These are phyloP conservation scores for Beauveria caledonica DNA, from an alignment of 2,329 filamentous ascomycete species.

Conservation along the genomic window DNA sequence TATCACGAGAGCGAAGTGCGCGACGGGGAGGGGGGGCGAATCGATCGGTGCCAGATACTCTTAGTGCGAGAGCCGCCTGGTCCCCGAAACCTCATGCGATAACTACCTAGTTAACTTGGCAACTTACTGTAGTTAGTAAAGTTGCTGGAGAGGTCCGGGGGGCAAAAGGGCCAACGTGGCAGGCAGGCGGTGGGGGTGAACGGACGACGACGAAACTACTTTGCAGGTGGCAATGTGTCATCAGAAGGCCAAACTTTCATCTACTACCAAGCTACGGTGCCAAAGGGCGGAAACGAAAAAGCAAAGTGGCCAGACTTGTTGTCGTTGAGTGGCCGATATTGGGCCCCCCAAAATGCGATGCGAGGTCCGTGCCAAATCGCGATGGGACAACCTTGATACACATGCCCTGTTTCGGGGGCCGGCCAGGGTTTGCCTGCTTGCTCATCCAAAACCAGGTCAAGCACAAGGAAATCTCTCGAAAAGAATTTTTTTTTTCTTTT, in stretches of 20 bases:
- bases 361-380: conserved; percentile 4
- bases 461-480: too few species aligned
- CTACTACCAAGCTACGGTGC: too few species aligned
- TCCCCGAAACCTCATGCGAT: neutral
- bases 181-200: neutral
- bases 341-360: neutral
- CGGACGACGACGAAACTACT: neutral
- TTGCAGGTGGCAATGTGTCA: neutral
- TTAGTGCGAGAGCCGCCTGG: neutral
- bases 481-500: too few species aligned
- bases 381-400: neutral
- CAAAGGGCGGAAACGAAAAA: too few species aligned
- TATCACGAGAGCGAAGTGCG: neutral
- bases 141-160: too few species aligned
- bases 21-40: neutral
- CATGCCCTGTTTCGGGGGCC: neutral
- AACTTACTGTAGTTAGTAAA: too few species aligned
- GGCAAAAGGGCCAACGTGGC: neutral
- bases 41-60: neutral
- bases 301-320: too few species aligned
- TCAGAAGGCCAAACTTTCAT: neutral
- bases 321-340: too few species aligned
- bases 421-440: neutral
- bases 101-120: too few species aligned
- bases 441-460: neutral